Evolutionary conservation across 495 filamentous ascomycete species (phyloP).

Genomic region (Lasiosphaeria ovina): DNA sequence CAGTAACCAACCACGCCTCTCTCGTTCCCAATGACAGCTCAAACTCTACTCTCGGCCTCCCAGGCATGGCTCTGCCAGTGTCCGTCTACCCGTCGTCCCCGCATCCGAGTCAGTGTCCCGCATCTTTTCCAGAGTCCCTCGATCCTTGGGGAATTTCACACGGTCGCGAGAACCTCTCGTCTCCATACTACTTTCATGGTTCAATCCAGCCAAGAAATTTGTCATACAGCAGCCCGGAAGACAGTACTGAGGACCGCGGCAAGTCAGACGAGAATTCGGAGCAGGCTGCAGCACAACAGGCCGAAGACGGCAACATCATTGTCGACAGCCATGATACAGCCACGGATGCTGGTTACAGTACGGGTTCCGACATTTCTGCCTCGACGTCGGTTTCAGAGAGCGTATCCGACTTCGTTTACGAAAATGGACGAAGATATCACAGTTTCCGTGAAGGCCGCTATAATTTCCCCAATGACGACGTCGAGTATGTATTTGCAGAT

Average conservation of each 20-base stretch:
- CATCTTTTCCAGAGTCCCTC: neutral
- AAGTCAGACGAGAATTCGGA: constrained; percentile 20
- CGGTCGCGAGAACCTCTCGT: constrained; percentile 15
- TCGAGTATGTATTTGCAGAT: constrained; percentile 42
- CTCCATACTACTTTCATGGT: constrained; percentile 12
- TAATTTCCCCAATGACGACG: constrained; percentile 63
- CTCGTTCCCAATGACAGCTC: constrained; percentile 11
- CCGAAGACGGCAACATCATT: constrained; percentile 32
- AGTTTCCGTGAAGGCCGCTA: constrained; percentile 63
- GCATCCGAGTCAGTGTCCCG: constrained; percentile 8
- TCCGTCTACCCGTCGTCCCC: constrained; percentile 15
- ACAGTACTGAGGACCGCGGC: constrained; percentile 1
- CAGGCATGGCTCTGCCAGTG: constrained; percentile 12
- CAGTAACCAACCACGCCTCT: constrained; percentile 4
- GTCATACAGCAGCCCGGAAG: constrained; percentile 1
- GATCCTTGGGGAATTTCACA: neutral
- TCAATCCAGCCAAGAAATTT: neutral
- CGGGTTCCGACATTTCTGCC: constrained; percentile 35
- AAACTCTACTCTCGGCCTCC: constrained; percentile 3
- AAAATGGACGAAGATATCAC: constrained; percentile 71
- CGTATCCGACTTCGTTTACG: constrained; percentile 55
- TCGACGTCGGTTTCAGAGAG: constrained; percentile 52
- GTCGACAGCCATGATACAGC: constrained; percentile 31
- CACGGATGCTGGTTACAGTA: constrained; percentile 48
- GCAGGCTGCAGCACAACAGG: constrained; percentile 26